phyloP scores from a whole-genome alignment of 257 asterid species.

The Dorcoceras hygrometricum region DNA sequence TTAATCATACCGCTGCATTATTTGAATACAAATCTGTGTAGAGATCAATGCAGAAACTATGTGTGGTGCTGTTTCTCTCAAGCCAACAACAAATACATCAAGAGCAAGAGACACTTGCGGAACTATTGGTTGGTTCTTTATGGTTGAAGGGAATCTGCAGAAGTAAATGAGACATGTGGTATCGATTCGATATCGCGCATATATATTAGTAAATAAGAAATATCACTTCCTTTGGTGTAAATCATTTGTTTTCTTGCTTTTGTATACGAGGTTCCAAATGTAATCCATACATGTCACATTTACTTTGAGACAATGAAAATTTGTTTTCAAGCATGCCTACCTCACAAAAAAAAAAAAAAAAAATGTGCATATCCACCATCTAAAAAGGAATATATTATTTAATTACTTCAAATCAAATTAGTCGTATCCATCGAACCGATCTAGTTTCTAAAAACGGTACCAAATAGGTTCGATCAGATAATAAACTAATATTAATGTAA shows the following conservation, averaged over 20 bases:
- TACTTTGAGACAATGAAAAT: no score
- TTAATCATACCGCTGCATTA: background rate
- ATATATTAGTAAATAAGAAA: background rate
- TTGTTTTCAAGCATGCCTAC: no score
- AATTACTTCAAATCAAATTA: no score
- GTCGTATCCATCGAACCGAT: no score
- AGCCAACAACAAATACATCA: background rate
- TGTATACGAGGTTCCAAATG: background rate
- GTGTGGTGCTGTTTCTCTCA: no score
- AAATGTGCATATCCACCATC: no score
- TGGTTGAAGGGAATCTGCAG: background rate
- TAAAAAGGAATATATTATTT: no score
- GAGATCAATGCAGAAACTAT: background rate
- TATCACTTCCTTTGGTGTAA: no score
- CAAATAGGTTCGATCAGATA: no score
- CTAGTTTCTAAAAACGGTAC: no score
- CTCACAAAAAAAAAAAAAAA: no score
- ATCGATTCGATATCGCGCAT: background rate
- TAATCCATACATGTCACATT: background rate
- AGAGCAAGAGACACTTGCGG: background rate
- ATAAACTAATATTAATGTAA: no score
- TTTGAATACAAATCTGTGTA: background rate
- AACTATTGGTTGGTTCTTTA: background rate
- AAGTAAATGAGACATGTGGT: background rate
- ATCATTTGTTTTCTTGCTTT: background rate